These are phyloP conservation scores for Xylaria bambusicola DNA, from an alignment of 495 filamentous ascomycete genomes.

Conservation along the genomic window DNA sequence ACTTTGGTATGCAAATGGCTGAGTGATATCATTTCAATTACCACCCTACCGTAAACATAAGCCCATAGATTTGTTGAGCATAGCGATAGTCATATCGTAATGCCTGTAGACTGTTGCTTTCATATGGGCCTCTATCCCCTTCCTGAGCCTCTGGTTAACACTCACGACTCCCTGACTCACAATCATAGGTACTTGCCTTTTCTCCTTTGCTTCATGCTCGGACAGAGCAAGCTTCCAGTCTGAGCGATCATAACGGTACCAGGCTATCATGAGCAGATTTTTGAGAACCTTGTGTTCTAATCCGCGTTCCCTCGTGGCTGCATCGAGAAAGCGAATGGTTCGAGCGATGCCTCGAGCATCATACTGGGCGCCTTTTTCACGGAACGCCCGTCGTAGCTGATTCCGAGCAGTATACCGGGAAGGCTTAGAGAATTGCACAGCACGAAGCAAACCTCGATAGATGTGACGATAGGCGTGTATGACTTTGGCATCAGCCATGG, in stretches of 20 bases:
- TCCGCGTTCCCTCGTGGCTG: slow-evolving; percentile 64
- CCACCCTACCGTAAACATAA: slow-evolving; percentile 62
- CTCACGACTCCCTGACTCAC: neutral
- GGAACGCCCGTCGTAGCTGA: slow-evolving; percentile 71
- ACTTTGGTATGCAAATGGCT: neutral
- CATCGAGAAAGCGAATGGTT: slow-evolving; percentile 75
- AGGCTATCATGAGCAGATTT: slow-evolving; percentile 60
- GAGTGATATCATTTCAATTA: slow-evolving; percentile 6
- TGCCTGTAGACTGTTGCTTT: slow-evolving; percentile 48
- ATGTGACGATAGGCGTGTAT: slow-evolving; percentile 79
- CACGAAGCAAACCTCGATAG: slow-evolving; percentile 70
- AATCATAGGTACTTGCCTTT: slow-evolving; percentile 1
- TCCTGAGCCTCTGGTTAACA: slow-evolving; percentile 4
- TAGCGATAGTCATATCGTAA: slow-evolving; percentile 66
- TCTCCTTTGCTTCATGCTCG: neutral
- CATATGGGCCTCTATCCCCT: slow-evolving; percentile 8
- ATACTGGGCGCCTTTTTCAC: slow-evolving; percentile 57
- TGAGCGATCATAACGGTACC: slow-evolving; percentile 12
- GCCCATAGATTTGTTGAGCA: slow-evolving; percentile 71
- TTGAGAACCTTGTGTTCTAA: slow-evolving; percentile 81
- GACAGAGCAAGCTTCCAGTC: neutral
- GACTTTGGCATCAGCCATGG: slow-evolving; percentile 45
- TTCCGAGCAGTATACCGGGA: slow-evolving; percentile 66
- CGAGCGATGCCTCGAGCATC: slow-evolving; percentile 63
- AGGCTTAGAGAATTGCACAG: slow-evolving; percentile 78